phyloP scores from a whole-genome alignment of 1,284 basidiomycete genomes.

The Apiotrichum brassicae region DNA sequence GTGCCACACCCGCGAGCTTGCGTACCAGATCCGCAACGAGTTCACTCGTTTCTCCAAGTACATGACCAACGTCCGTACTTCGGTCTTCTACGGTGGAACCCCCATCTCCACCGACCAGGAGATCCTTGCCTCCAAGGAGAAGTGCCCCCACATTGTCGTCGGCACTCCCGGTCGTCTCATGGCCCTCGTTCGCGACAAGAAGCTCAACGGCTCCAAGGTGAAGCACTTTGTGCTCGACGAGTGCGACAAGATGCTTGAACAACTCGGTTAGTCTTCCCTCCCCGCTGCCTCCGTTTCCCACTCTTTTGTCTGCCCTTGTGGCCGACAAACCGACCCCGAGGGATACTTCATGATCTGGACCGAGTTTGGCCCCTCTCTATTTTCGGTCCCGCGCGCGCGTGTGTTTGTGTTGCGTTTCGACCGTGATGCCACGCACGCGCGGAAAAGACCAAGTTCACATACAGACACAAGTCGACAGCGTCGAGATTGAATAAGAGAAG shows the following conservation, averaged over 20 bases:
- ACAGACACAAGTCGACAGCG: neutral
- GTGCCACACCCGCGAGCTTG: slow-evolving; percentile 98
- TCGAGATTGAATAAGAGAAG: neutral
- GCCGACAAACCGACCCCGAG: slow-evolving; percentile 2
- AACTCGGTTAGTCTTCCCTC: slow-evolving; percentile 85
- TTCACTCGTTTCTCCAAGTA: slow-evolving; percentile 99
- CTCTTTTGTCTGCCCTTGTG: slow-evolving; percentile 5
- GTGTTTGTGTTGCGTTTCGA: neutral
- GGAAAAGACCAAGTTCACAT: neutral
- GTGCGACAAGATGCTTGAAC: slow-evolving; percentile 99
- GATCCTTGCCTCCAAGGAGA: slow-evolving; percentile 87
- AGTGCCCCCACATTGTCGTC: slow-evolving; percentile 98
- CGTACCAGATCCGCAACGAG: slow-evolving; percentile 99
- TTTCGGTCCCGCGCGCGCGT: neutral
- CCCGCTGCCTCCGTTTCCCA: slow-evolving; percentile 8
- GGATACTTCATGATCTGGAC: neutral
- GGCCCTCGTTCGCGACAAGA: slow-evolving; percentile 86
- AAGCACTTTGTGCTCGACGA: slow-evolving; percentile 99
- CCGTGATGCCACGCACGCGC: neutral
- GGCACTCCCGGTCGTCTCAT: slow-evolving; percentile 95
- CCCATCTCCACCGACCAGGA: slow-evolving; percentile 92
- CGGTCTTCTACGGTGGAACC: slow-evolving; percentile 96
- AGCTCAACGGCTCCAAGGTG: slow-evolving; percentile 83
- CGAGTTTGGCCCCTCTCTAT: neutral
- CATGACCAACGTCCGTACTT: slow-evolving; percentile 97